Percentiles rank a stretch among this genome's conserved stretches.
These are phyloP conservation scores for Acanthamoeba polyphaga DNA, from an alignment of 208 protist genomes.

Conservation along the genomic window DNA sequence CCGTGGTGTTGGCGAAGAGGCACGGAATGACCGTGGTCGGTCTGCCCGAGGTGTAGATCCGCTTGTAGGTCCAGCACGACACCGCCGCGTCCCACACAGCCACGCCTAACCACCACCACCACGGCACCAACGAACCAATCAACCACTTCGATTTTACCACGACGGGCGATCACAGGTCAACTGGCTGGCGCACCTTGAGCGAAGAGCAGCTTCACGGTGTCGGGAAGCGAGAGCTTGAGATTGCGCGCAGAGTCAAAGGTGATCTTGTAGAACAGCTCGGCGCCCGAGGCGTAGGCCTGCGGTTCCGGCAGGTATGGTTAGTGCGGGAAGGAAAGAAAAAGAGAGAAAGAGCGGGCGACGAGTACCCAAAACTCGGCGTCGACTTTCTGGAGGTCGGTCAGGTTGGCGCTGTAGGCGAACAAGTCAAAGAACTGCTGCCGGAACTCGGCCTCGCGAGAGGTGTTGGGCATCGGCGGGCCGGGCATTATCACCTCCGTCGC, in stretches of 20 bases:
- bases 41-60: neutral
- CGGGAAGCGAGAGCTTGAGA: neutral
- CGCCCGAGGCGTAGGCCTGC: neutral
- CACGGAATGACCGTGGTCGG: neutral
- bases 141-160: neutral
- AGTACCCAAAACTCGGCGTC: slow-evolving; percentile 28
- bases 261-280: slow-evolving; percentile 6
- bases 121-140: neutral
- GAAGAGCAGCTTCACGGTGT: slow-evolving; percentile 42
- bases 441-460: neutral
- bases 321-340: neutral
- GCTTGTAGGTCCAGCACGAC: slow-evolving; percentile 29
- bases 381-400: slow-evolving; percentile 31
- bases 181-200: neutral
- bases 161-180: neutral
- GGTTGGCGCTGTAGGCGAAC: slow-evolving; percentile 38
- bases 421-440: neutral
- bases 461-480: slow-evolving; percentile 41
- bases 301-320: neutral
- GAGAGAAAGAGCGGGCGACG: neutral
- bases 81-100: slow-evolving; percentile 13
- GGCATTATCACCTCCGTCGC: neutral
- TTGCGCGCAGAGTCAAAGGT: slow-evolving; percentile 12
- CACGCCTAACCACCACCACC: neutral
- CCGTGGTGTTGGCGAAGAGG: neutral